These are phyloP conservation scores for Pseudoturritis turrita DNA, from an alignment of 345 rosid genomes.

Conservation along the genomic window DNA sequence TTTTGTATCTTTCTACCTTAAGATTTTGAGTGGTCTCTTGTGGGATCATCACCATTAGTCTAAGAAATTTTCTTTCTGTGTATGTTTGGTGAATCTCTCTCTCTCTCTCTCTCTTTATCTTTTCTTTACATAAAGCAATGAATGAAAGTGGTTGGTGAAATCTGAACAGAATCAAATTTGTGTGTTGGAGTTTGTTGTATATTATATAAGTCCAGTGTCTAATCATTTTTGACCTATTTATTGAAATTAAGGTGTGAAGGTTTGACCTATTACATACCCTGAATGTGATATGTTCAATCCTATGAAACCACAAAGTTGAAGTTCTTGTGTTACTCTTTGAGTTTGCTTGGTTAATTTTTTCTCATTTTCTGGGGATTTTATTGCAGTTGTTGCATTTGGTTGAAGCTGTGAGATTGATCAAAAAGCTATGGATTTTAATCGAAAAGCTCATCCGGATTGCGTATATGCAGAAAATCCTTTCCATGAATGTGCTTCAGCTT, in stretches of 20 bases:
- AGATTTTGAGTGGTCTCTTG: conserved; percentile 6
- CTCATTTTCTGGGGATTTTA: neutral
- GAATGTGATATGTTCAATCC: conserved; percentile 8
- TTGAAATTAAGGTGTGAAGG: conserved; percentile 3
- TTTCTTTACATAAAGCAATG: neutral
- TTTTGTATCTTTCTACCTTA: neutral
- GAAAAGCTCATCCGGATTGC: conserved; percentile 31
- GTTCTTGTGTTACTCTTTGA: neutral
- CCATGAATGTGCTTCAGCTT: conserved; percentile 35
- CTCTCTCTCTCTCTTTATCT: neutral
- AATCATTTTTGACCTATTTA: conserved; percentile 15
- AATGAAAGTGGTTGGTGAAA: conserved; percentile 27
- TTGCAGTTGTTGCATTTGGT: neutral
- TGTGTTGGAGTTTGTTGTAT: conserved; percentile 13
- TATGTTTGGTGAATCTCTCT: conserved; percentile 21
- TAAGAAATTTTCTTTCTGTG: neutral
- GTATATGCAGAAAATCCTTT: conserved; percentile 30
- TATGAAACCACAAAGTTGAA: neutral
- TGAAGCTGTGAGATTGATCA: conserved; percentile 5
- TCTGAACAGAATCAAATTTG: conserved; percentile 24
- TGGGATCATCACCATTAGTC: conserved; percentile 13
- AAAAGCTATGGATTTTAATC: conserved; percentile 19
- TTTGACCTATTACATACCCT: conserved; percentile 12
- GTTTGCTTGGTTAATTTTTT: neutral
- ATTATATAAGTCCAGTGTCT: neutral